Base-by-base conservation (phyloP, 2,329 filamentous ascomycete species). In the Stagonosporopsis vannaccii region DNA sequence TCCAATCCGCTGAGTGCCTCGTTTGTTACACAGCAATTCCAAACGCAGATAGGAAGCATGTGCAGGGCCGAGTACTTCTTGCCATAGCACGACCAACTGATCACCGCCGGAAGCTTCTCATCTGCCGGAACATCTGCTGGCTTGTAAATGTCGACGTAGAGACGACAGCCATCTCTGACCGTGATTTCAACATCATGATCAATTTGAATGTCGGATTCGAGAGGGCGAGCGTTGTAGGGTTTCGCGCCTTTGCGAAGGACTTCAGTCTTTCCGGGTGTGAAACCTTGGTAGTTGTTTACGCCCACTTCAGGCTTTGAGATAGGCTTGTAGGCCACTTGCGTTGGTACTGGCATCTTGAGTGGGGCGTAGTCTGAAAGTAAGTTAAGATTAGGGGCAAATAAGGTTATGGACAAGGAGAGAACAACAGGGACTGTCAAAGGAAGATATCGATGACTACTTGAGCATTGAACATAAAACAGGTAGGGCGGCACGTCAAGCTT, bases 131-230 rank as follows among this genome's bases (percentile, higher is more conserved):
- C 49, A 25, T 67, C 63, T 1, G 76, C 67, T 0, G 79, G 79
- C 6, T 80, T 71, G 59, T 80, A 82, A 30, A 82, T 72, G 44
- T 82, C 80, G 8, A 70, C 71, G 58, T 80, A 81, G 0, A 82
- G 67, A 0, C 66, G 67, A 11, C 58, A 67, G 19, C 80, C 79
- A 57, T 82, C 79, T 41, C 78, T 73, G 1, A 80, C 71, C 3
- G 66, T 62, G 35, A 82, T 77, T 33, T 76, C 74, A 26, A 81
- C 75, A 61, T 82, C 79, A 51, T 80, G 78, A 6, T 81, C 77
- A n/a, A 81, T 63, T 1, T 65, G 67, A 39, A 82, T 80, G 41
- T 78, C 74, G 44, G 68, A 74, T 44, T 67, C 61, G 13, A 78
- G 62, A 6, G 71, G 62, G 42, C 71, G 71, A 4, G 73, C 70